Base-by-base conservation (phyloP, 2,329 filamentous ascomycete genomes). In the Phyllosticta citrichinensis region DNA sequence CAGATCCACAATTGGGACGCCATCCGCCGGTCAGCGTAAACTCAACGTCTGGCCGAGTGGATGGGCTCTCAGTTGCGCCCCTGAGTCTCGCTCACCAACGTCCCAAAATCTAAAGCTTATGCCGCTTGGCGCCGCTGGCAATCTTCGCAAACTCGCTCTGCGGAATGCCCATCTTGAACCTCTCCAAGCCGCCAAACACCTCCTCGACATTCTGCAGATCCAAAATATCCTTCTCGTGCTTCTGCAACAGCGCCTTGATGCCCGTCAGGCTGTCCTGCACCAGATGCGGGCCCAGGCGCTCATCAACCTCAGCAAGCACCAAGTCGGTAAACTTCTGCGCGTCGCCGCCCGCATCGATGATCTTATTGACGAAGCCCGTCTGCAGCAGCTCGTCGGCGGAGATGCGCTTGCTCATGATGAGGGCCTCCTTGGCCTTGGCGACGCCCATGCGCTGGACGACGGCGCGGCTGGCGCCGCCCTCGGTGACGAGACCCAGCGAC, bases 101-200 rank as follows among this genome's bases (percentile, higher is more conserved):
- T 9, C 51, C 52, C 52, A 12, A 22, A 5, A 17, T n/a, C 64
- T 79, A 96, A 73, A 97, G 77, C 79, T 97, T 97, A 77, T 99
- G 94, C 72, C 87, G 90, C 84, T 97, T 97, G 81, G 94, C 84
- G 12, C 93, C 91, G 64, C 80, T 85, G 1, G 91, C 91, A 71
- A 97, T 78, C 80, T 89, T 92, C 69, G 81, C 77, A 71, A 97
- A 97, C 79, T 97, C 90, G 73, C 87, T 82, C 79, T 97, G 91
- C 20, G 94, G 94, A 52, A 91, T 80, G 0, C 91, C 91, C 63
- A 77, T 83, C 66, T 89, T 73, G 70, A 97, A 97, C 62, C 91
- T 79, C 64, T 92, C 86, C 70, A 97, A 72, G 0, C 92, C 93
- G 2, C 83, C 87, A 78, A 96, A 92, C 1, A 94, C 90, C 81